These are phyloP conservation scores for Sporisorium iseilematis-ciliati DNA, from an alignment of 1,284 basidiomycete genomes.

Conservation along the genomic window DNA sequence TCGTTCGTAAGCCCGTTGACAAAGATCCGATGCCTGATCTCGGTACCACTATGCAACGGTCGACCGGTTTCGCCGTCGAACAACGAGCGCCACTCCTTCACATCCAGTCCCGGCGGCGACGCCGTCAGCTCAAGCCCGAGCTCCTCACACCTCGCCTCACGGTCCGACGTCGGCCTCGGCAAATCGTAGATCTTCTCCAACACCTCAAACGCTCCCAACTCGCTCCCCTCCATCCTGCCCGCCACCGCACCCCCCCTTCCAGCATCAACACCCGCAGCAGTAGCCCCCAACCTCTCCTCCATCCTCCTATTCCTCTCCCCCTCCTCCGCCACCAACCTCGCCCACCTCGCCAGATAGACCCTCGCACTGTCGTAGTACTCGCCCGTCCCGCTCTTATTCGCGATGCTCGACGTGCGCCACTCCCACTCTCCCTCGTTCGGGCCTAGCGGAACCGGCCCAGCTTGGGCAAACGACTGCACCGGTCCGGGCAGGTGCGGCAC, in stretches of 20 bases:
- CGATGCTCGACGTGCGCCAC: conserved; percentile 48
- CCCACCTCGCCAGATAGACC: conserved; percentile 97
- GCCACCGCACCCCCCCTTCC: conserved; percentile 3
- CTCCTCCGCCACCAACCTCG: conserved; percentile 80
- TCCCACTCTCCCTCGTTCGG: conserved; percentile 61
- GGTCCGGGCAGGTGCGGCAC: conserved; percentile 55
- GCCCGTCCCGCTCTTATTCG: conserved; percentile 48
- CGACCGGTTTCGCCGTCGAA: conserved; percentile 46
- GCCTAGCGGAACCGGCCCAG: conserved; percentile 60
- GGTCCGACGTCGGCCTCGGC: conserved; percentile 39
- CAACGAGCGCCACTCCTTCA: conserved; percentile 49
- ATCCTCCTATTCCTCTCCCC: conserved; percentile 63
- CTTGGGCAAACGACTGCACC: conserved; percentile 60
- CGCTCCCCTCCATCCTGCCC: conserved; percentile 36
- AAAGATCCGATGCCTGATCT: conserved; percentile 59
- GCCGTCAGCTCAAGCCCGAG: conserved; percentile 12
- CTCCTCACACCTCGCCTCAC: conserved; percentile 26
- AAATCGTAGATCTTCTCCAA: conserved; percentile 48
- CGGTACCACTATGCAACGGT: conserved; percentile 26
- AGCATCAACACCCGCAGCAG: neutral
- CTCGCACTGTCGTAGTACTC: conserved; percentile 92
- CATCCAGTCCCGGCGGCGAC: conserved; percentile 23
- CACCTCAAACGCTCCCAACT: conserved; percentile 58
- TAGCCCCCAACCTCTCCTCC: conserved; percentile 39
- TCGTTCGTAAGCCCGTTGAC: conserved; percentile 52